Evolutionary conservation across 441 rosid species (phyloP).

Genomic region (Populus hybrid): DNA sequence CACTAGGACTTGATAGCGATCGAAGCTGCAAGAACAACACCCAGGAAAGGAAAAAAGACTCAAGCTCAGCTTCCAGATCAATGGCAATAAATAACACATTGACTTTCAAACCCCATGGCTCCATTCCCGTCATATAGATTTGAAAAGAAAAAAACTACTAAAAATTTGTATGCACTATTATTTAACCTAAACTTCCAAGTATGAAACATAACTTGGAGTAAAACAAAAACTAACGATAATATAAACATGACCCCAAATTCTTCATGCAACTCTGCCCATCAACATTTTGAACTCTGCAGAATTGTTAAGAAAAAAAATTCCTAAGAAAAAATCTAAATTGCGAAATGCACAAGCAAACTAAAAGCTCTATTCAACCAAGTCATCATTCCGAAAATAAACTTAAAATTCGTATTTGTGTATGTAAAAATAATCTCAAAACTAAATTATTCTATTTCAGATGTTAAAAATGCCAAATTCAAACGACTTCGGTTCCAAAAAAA

Average conservation of each 20-base stretch:
- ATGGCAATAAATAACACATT: background rate
- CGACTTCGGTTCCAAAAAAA: too few relatives aligned
- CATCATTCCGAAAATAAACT: too few relatives aligned
- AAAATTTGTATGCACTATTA: background rate
- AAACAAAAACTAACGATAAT: background rate
- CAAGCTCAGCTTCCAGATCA: slow-evolving; percentile 2
- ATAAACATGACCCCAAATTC: background rate
- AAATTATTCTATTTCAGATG: too few relatives aligned
- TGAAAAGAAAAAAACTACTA: background rate
- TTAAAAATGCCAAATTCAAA: too few relatives aligned
- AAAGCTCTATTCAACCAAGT: too few relatives aligned
- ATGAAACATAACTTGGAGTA: background rate
- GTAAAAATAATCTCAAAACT: too few relatives aligned
- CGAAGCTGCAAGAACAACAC: slow-evolving; percentile 62
- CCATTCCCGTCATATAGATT: background rate
- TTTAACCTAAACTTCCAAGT: background rate
- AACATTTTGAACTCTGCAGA: background rate
- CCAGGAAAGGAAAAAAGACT: background rate
- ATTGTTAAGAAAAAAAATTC: background rate
- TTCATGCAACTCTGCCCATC: background rate
- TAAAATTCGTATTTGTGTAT: too few relatives aligned
- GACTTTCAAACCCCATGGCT: background rate
- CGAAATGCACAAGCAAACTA: background rate
- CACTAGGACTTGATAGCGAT: slow-evolving; percentile 75
- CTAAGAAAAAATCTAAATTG: background rate